Percentiles rank a stretch among this genome's conserved stretches.
Conservation (phyloP, 306 rosid genomes). For the Datisca glomerata region DNA sequence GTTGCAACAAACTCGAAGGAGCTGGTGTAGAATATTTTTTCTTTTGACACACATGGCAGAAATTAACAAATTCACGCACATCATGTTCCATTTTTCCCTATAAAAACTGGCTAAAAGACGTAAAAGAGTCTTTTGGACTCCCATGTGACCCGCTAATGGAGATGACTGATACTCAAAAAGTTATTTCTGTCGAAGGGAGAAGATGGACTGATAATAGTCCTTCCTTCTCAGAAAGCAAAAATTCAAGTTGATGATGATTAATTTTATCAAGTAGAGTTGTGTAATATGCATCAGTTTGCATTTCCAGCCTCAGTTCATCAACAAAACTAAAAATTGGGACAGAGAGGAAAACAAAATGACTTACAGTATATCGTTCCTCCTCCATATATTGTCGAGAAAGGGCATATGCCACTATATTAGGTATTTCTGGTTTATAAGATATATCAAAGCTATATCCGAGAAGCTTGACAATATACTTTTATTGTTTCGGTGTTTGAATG, state of each 20-base stretch:
- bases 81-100: no score
- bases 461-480: background rate
- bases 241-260: background rate
- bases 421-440: background rate
- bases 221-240: no score
- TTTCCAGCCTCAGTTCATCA: background rate
- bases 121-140: no score
- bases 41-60: background rate
- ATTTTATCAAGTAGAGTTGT: no score
- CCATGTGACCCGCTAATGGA: no score
- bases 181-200: no score
- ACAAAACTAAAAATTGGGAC: no score
- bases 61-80: background rate
- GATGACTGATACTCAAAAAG: background rate
- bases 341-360: no score
- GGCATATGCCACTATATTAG: background rate
- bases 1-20: background rate
- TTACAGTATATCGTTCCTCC: no score
- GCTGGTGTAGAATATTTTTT: background rate
- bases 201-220: no score
- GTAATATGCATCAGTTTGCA: no score
- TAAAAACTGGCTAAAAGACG: background rate
- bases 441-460: background rate
- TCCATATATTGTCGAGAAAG: no score
- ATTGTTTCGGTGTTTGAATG: background rate